A percentile compares a stretch with the other conserved stretches of the same genome.
Evolutionary conservation across 208 protist species (phyloP).

Genomic region (Wallacemonas sp.): DNA sequence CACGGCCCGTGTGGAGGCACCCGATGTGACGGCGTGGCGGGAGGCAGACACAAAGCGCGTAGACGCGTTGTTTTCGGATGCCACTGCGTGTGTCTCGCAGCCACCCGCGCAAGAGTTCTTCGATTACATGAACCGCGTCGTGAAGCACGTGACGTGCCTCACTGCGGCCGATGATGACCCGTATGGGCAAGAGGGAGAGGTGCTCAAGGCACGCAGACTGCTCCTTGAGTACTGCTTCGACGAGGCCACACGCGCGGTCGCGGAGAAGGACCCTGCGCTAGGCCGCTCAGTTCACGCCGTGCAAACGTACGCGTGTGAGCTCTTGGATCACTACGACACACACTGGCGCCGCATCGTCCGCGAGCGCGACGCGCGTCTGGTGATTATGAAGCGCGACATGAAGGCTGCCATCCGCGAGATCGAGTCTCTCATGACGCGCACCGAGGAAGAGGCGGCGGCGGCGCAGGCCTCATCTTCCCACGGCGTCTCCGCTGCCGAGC

Average conservation of each 20-base stretch:
- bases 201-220: conserved; percentile 71
- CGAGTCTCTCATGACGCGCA: conserved; percentile 55
- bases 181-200: conserved; percentile 56
- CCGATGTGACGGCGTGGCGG: conserved; percentile 29
- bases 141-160: conserved; percentile 64
- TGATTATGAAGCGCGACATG: conserved; percentile 64
- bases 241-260: conserved; percentile 34
- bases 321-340: conserved; percentile 69
- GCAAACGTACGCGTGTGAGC: conserved; percentile 29
- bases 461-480: neutral
- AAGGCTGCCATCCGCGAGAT: conserved; percentile 67
- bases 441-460: neutral
- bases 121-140: conserved; percentile 62
- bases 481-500: neutral
- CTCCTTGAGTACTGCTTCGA: conserved; percentile 81
- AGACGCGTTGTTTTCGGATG: conserved; percentile 42
- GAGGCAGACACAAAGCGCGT: conserved; percentile 34
- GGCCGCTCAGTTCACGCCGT: conserved; percentile 41
- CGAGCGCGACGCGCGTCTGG: conserved; percentile 45
- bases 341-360: conserved; percentile 62
- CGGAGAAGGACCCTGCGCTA: conserved; percentile 33
- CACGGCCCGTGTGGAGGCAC: conserved; percentile 14
- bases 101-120: conserved; percentile 59
- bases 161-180: conserved; percentile 51
- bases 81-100: conserved; percentile 21